Percentiles rank a stretch among this genome's conserved stretches.
phyloP scores from a whole-genome alignment of 129 eudicot genomes.

The Solidago caesia region DNA sequence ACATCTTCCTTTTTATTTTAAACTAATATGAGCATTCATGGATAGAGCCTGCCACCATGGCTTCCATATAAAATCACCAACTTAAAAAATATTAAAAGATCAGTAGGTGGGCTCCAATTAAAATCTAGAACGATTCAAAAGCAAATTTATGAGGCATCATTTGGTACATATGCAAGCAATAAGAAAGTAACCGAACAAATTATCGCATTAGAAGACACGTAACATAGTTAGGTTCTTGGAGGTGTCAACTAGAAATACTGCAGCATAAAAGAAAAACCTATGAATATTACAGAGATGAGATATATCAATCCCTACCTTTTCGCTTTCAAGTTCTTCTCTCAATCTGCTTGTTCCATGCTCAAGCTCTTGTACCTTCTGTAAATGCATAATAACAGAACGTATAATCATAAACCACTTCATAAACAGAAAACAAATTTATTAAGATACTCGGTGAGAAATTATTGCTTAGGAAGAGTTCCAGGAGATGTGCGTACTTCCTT shows the following conservation, averaged over 20 bases:
- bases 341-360: slow-evolving; percentile 62
- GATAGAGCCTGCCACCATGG: no score
- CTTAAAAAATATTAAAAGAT: not conserved
- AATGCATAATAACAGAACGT: slow-evolving; percentile 22
- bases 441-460: not conserved
- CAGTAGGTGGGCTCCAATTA: not conserved
- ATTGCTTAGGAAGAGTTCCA: slow-evolving; percentile 9
- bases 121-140: not conserved
- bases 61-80: no score
- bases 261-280: not conserved
- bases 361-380: slow-evolving; percentile 80
- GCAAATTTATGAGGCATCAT: slow-evolving; percentile 14
- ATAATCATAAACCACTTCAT: slow-evolving; percentile 1
- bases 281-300: slow-evolving; percentile 7
- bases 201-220: not conserved
- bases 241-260: not conserved
- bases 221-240: slow-evolving; percentile 11
- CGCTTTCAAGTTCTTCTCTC: slow-evolving; percentile 80
- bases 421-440: not conserved
- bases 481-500: slow-evolving; percentile 44
- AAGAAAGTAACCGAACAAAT: not conserved
- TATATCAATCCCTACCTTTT: slow-evolving; percentile 69
- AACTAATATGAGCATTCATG: no score
- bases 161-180: slow-evolving; percentile 6
- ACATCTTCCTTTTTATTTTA: not conserved